Conservation (phyloP, 139 green algal genomes). For the Chlamydomonas incerta region DNA sequence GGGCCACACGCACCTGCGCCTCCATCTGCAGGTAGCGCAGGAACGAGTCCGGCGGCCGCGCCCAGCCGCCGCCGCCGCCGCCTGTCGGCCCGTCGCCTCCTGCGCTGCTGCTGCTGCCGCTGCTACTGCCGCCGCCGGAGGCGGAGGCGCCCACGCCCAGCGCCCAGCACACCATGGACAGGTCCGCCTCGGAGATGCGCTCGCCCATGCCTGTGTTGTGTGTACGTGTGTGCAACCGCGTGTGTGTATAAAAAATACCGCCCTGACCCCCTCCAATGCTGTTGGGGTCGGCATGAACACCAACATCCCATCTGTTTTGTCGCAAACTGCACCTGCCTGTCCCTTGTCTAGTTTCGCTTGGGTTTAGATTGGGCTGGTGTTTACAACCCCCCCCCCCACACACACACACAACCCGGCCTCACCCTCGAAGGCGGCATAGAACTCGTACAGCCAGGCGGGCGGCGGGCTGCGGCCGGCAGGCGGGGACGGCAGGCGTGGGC, state of each 20-base stretch:
- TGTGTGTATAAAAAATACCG: too few species aligned
- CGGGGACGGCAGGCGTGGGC: too few species aligned
- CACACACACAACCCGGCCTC: background rate
- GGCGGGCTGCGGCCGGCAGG: slow-evolving; percentile 16
- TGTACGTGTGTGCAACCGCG: background rate
- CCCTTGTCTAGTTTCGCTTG: too few species aligned
- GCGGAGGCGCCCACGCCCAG: background rate
- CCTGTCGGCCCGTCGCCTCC: too few species aligned
- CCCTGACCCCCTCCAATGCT: too few species aligned
- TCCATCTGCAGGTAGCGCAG: slow-evolving; percentile 6
- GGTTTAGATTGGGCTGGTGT: too few species aligned
- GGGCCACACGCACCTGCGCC: slow-evolving; percentile 40
- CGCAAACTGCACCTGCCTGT: too few species aligned
- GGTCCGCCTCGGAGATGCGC: background rate
- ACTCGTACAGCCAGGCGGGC: slow-evolving; percentile 6
- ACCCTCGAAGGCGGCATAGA: slow-evolving; percentile 17
- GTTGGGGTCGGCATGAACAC: too few species aligned
- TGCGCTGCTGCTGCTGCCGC: too few species aligned
- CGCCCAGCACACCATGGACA: slow-evolving; percentile 29
- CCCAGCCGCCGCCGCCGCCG: background rate
- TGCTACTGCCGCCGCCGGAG: too few species aligned
- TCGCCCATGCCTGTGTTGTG: slow-evolving; percentile 1
- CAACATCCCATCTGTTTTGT: too few species aligned
- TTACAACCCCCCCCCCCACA: background rate
- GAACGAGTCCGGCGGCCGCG: background rate